These are phyloP conservation scores for Penicillium sp. DNA, from an alignment of 2,329 filamentous ascomycete genomes.

Conservation along the genomic window DNA sequence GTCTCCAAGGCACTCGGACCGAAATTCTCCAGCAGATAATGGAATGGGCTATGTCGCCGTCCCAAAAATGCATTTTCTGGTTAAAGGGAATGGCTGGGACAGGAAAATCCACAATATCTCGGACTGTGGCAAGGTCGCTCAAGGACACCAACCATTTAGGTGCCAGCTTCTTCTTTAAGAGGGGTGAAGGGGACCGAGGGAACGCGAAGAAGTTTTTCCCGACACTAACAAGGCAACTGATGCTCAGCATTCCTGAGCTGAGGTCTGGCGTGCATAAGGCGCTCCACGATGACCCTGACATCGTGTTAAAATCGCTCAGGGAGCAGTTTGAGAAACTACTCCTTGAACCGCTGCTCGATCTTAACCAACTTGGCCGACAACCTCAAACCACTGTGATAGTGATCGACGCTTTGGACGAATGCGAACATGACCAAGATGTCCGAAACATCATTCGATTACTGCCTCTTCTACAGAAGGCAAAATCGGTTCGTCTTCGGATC, in stretches of 20 bases:
- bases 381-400: slow-evolving; percentile 16
- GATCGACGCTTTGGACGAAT: slow-evolving; percentile 16
- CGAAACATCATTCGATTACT: slow-evolving; percentile 20
- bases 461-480: slow-evolving; percentile 6
- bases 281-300: slow-evolving; percentile 22
- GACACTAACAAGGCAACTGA: slow-evolving; percentile 34
- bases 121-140: slow-evolving; percentile 31
- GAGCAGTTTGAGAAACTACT: slow-evolving; percentile 32
- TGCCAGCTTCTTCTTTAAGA: slow-evolving; percentile 30
- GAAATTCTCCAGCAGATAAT: slow-evolving; percentile 22
- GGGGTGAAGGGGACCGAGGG: slow-evolving; percentile 45
- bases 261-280: slow-evolving; percentile 15
- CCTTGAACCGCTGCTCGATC: slow-evolving; percentile 19
- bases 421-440: slow-evolving; percentile 15
- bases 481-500: slow-evolving; percentile 13
- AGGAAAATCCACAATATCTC: slow-evolving; percentile 29
- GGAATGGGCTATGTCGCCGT: slow-evolving; percentile 21
- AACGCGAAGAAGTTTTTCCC: slow-evolving; percentile 39
- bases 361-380: slow-evolving; percentile 1
- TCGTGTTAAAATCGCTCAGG: slow-evolving; percentile 23
- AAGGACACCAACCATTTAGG: slow-evolving; percentile 28
- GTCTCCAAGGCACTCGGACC: slow-evolving; percentile 26
- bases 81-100: slow-evolving; percentile 17
- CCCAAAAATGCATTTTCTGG: slow-evolving; percentile 34
- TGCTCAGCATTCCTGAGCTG: slow-evolving; percentile 29